Evolutionary conservation across 2,329 filamentous ascomycete species (phyloP), one percentile per base, ranked within the genome.

Genomic region (Mycocentrospora acerina): DNA sequence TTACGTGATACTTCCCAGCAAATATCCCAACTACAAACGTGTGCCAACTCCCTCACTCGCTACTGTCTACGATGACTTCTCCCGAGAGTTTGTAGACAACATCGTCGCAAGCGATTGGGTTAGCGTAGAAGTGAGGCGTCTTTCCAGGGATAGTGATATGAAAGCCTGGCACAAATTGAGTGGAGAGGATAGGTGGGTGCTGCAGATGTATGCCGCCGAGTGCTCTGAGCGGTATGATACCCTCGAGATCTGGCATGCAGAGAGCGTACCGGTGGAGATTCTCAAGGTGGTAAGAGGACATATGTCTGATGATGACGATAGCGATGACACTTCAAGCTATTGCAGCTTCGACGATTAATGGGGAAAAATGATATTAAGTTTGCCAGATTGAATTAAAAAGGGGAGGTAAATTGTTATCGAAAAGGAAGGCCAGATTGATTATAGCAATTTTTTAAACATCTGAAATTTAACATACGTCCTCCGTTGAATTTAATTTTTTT

Each of bases 161-260:
- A 50, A 41, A 33, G 10, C 27, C 2, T 57, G 46, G 50, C 30
- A 30, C 1, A 22, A 30, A 4, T 9, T 57, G 29, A 46, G 40
- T 7, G 28, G n/a, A 2, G 51, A 58, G 40, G 45, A 63, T 1
- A 46, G 28, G 18, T 62, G 60, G 57, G 46, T 53, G 16, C n/a
- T 64, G 36, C 42, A 53, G 25, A 32, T 63, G 42, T 62, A 64
- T 29, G 50, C 44, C 2, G 59, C 60, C 5, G 59, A 62, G 41
- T 60, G 55, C 15, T 48, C 62, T 29, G 54, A 59, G 40, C 11
- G 19, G 24, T 63, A 46, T 49, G 60, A 60, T 1, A 42, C 50
- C 9, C 26, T 65, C 28, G 49, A 58, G 26, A 34, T 63, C 11
- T 62, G 58, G 55, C 36, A 38, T 37, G 32, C 37, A 11, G 43